phyloP scores from a whole-genome alignment of 352 stramenopile species.

The Globisporangium okanoganense region DNA sequence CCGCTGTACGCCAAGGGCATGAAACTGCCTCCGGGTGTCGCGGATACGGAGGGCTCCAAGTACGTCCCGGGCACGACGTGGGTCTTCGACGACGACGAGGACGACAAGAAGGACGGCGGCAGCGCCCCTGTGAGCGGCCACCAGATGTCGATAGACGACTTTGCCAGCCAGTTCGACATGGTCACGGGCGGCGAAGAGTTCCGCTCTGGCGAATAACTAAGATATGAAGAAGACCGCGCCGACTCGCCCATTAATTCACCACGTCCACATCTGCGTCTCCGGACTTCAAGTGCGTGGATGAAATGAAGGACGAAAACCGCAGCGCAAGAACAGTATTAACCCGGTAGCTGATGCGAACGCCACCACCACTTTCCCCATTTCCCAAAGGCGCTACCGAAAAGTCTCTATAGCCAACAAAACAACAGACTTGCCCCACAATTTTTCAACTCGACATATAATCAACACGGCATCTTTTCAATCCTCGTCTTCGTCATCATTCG shows the following conservation, averaged over 20 bases:
- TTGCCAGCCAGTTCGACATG: slow-evolving; percentile 85
- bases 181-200: slow-evolving; percentile 85
- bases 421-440: neutral
- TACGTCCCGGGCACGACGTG: slow-evolving; percentile 88
- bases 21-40: slow-evolving; percentile 56
- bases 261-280: neutral
- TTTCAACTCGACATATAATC: slow-evolving; percentile 7
- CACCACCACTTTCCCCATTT: neutral
- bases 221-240: neutral
- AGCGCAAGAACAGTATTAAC: slow-evolving; percentile 6
- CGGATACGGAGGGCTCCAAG: slow-evolving; percentile 62
- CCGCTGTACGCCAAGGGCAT: slow-evolving; percentile 80
- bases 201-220: slow-evolving; percentile 58
- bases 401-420: neutral
- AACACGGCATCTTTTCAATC: neutral
- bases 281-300: neutral
- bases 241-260: no score
- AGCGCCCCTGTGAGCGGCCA: slow-evolving; percentile 9
- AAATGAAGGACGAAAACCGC: neutral
- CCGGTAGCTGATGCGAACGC: neutral
- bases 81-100: slow-evolving; percentile 87
- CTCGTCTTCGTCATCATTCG: neutral
- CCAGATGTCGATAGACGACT: slow-evolving; percentile 82
- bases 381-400: neutral
- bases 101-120: slow-evolving; percentile 40